Evolutionary conservation across 495 filamentous ascomycete genomes (phyloP).

Genomic region (Clohesyomyces aquaticus): DNA sequence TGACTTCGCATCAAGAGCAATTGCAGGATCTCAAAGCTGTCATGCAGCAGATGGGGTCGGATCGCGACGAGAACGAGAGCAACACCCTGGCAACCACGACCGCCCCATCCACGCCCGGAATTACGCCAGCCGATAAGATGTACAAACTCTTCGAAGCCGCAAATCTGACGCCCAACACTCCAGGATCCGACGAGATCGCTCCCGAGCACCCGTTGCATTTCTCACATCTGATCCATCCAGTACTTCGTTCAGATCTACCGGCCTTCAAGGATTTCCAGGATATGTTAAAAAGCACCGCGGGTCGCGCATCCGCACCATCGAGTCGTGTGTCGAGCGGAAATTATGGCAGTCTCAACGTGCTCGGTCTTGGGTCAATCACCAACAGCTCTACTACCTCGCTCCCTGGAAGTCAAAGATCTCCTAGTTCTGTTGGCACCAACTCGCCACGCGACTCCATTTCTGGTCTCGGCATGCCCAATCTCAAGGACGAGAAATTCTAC

Average conservation of each 20-base stretch:
- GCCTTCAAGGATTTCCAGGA: slow-evolving; percentile 85
- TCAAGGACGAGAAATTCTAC: slow-evolving; percentile 93
- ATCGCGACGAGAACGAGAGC: slow-evolving; percentile 68
- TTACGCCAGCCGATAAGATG: slow-evolving; percentile 47
- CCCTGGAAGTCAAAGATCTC: slow-evolving; percentile 39
- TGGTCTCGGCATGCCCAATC: slow-evolving; percentile 46
- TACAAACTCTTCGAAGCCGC: slow-evolving; percentile 51
- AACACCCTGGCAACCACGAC: slow-evolving; percentile 64
- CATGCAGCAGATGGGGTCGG: slow-evolving; percentile 82
- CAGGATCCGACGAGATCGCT: slow-evolving; percentile 60
- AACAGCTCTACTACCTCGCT: slow-evolving; percentile 46
- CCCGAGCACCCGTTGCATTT: slow-evolving; percentile 87
- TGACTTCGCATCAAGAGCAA: slow-evolving; percentile 91
- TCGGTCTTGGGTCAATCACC: slow-evolving; percentile 56
- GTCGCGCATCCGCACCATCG: slow-evolving; percentile 49
- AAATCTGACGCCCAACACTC: slow-evolving; percentile 52
- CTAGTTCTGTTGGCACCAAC: slow-evolving; percentile 35
- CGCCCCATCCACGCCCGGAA: slow-evolving; percentile 69
- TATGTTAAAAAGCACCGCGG: slow-evolving; percentile 65
- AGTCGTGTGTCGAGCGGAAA: slow-evolving; percentile 71
- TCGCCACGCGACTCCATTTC: slow-evolving; percentile 38
- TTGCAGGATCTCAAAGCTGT: slow-evolving; percentile 86
- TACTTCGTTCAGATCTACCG: slow-evolving; percentile 78
- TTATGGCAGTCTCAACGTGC: slow-evolving; percentile 64
- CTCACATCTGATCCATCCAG: slow-evolving; percentile 75